Conservation (phyloP, 2,329 filamentous ascomycete genomes). For the Ceratocystis smalleyi region DNA sequence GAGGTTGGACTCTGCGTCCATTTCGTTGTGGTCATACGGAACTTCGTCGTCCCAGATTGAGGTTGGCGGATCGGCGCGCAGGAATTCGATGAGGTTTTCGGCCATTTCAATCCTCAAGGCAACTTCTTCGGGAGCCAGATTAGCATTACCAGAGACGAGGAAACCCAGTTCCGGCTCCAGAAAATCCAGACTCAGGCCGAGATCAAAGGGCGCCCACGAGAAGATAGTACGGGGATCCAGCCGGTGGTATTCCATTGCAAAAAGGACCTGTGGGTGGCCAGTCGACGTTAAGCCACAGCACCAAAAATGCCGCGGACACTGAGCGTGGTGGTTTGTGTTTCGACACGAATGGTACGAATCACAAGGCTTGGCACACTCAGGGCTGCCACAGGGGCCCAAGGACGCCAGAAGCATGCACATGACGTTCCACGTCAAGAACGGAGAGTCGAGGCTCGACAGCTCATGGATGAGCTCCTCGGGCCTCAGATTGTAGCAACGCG, state of each 20-base stretch:
- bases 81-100: background rate
- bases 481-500: background rate
- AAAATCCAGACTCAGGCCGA: background rate
- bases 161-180: background rate
- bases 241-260: background rate
- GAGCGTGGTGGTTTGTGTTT: background rate
- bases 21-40: background rate
- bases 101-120: background rate
- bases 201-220: background rate
- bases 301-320: background rate
- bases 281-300: background rate
- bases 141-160: background rate
- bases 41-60: background rate
- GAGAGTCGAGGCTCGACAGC: background rate
- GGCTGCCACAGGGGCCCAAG: background rate
- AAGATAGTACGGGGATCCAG: background rate
- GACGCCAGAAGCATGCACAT: background rate
- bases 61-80: background rate
- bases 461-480: background rate
- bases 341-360: background rate
- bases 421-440: background rate
- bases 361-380: background rate
- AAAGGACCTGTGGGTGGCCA: background rate
- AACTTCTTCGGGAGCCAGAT: background rate
- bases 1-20: background rate